phyloP scores from a whole-genome alignment of 2,329 filamentous ascomycete genomes.

The Didymella keratinophila region DNA sequence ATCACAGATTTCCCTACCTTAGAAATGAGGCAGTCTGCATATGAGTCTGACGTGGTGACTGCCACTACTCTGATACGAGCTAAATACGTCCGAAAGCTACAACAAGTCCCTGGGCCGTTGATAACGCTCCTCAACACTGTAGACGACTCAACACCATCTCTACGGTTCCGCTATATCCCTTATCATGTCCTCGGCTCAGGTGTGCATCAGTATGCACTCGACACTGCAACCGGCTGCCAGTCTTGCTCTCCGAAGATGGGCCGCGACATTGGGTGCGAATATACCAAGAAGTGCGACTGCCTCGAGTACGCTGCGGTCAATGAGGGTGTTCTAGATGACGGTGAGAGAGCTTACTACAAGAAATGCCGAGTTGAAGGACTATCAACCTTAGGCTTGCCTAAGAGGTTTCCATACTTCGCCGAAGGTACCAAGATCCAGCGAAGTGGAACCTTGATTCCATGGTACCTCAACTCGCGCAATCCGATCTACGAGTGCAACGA shows the following conservation, averaged over 20 bases:
- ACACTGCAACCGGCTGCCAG: constrained; percentile 72
- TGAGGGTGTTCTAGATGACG: constrained; percentile 44
- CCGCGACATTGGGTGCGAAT: constrained; percentile 66
- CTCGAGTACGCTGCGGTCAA: constrained; percentile 67
- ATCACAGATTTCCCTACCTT: constrained; percentile 45
- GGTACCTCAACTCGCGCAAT: constrained; percentile 54
- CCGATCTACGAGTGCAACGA: constrained; percentile 83
- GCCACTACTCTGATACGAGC: constrained; percentile 50
- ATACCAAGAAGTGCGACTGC: constrained; percentile 69
- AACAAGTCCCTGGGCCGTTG: constrained; percentile 39
- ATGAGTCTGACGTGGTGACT: constrained; percentile 32
- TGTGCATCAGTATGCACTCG: constrained; percentile 66
- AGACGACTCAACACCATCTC: constrained; percentile 63
- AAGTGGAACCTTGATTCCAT: constrained; percentile 46
- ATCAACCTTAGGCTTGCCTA: constrained; percentile 52
- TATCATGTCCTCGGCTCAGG: constrained; percentile 64
- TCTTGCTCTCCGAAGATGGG: constrained; percentile 67
- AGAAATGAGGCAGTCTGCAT: constrained; percentile 47
- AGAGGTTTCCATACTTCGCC: constrained; percentile 69
- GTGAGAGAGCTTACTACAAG: constrained; percentile 36
- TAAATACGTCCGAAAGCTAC: constrained; percentile 47
- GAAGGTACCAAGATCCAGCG: constrained; percentile 39
- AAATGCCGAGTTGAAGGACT: constrained; percentile 26
- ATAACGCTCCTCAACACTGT: constrained; percentile 71
- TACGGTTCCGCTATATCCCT: constrained; percentile 74